A percentile compares a stretch with the other conserved stretches of the same genome.
Evolutionary conservation across 1,284 basidiomycete genomes (phyloP).

Genomic region (Cutaneotrichosporon sp.): DNA sequence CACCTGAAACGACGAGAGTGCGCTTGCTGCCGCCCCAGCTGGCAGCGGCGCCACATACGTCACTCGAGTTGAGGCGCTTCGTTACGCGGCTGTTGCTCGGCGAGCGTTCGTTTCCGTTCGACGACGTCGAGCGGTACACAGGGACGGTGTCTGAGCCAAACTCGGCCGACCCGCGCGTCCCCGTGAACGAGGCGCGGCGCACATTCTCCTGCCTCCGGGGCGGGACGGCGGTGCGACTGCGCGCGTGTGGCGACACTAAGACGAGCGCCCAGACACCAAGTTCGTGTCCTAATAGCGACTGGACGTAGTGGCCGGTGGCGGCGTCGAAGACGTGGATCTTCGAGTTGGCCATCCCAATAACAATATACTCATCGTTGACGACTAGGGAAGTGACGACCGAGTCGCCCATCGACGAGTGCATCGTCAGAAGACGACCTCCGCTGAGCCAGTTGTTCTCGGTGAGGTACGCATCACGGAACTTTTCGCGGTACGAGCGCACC

Average conservation of each 20-base stretch:
- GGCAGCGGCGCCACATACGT: constrained; percentile 64
- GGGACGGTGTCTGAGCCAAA: background rate
- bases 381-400: constrained; percentile 85
- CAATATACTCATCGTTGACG: constrained; percentile 79
- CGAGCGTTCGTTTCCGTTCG: constrained; percentile 9
- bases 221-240: constrained; percentile 3
- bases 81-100: background rate
- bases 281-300: constrained; percentile 80
- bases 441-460: constrained; percentile 86
- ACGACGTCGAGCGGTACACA: constrained; percentile 8
- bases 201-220: background rate
- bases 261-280: constrained; percentile 90
- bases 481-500: constrained; percentile 20
- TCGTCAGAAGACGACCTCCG: constrained; percentile 71
- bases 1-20: constrained; percentile 77
- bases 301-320: constrained; percentile 70
- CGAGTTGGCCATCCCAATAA: constrained; percentile 84
- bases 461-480: constrained; percentile 26
- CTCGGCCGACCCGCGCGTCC: background rate
- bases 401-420: constrained; percentile 68
- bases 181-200: constrained; percentile 16
- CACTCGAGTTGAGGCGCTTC: constrained; percentile 52
- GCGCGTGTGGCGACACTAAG: constrained; percentile 56
- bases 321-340: constrained; percentile 86
- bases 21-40: constrained; percentile 68